Evolutionary conservation across 1,284 basidiomycete genomes (phyloP).

Genomic region (Lignosus rhinocerotis): DNA sequence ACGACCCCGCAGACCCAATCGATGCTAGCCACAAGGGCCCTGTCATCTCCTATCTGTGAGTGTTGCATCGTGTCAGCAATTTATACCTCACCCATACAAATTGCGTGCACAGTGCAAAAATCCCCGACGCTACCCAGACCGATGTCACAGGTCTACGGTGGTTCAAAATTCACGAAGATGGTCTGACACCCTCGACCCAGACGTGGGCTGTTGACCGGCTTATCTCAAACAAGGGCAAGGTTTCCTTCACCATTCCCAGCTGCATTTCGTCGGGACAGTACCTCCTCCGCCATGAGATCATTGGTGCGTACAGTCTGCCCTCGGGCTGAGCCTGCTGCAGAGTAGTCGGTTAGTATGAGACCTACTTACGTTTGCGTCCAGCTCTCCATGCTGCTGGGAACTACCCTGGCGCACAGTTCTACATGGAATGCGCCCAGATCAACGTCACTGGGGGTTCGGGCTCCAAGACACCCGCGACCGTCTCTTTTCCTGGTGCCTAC

Average conservation of each 20-base stretch:
- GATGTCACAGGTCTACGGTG: slow-evolving; percentile 52
- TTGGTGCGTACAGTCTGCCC: slow-evolving; percentile 36
- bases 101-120: slow-evolving; percentile 38
- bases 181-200: slow-evolving; percentile 29
- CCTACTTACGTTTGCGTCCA: slow-evolving; percentile 8
- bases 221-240: slow-evolving; percentile 53
- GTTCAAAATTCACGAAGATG: slow-evolving; percentile 52
- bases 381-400: slow-evolving; percentile 43
- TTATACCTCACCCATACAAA: neutral
- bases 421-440: slow-evolving; percentile 56
- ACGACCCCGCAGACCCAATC: slow-evolving; percentile 50
- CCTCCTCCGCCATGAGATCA: slow-evolving; percentile 53
- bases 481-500: slow-evolving; percentile 54
- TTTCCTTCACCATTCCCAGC: slow-evolving; percentile 50
- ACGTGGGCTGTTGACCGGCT: slow-evolving; percentile 50
- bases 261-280: slow-evolving; percentile 53
- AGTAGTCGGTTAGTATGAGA: slow-evolving; percentile 14
- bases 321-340: neutral
- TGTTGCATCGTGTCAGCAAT: neutral
- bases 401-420: slow-evolving; percentile 56
- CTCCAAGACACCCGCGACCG: slow-evolving; percentile 44
- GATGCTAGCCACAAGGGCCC: slow-evolving; percentile 56
- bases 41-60: slow-evolving; percentile 54
- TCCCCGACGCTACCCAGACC: slow-evolving; percentile 45
- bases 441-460: slow-evolving; percentile 50